phyloP scores from a whole-genome alignment of 163 green algal genomes.

The Scenedesmus sp. region DNA sequence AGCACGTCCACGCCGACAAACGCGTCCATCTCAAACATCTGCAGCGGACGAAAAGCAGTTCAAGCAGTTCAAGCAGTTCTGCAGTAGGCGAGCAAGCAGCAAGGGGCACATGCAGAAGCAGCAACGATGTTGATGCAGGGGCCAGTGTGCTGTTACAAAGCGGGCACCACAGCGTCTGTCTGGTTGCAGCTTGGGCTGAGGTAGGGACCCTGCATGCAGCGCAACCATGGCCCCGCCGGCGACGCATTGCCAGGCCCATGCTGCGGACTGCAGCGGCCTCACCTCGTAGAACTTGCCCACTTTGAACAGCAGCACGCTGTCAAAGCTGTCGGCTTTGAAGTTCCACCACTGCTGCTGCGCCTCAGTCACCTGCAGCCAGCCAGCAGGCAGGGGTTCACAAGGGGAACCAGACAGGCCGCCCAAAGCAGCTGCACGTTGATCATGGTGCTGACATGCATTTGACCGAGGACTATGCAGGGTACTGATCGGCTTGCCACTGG shows the following conservation, averaged over 20 bases:
- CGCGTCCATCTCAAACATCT: conserved; percentile 99
- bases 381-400: too few species aligned
- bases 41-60: too few species aligned
- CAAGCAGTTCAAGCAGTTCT: not conserved
- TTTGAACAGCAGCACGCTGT: conserved; percentile 96
- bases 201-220: too few species aligned
- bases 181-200: too few species aligned
- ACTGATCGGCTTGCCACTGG: not conserved
- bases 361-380: conserved; percentile 67
- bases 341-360: conserved; percentile 96
- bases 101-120: not conserved
- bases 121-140: too few species aligned
- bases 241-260: too few species aligned
- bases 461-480: not conserved
- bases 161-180: too few species aligned
- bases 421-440: not conserved
- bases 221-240: too few species aligned
- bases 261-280: not conserved
- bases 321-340: conserved; percentile 94
- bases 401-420: too few species aligned
- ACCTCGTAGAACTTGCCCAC: conserved; percentile 97
- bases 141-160: too few species aligned
- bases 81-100: not conserved
- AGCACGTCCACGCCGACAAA: conserved; percentile 92
- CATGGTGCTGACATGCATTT: not conserved